These are phyloP conservation scores for Barnettozyma hawaiiensis DNA, from an alignment of 1,139 yeast species.

Conservation along the genomic window DNA sequence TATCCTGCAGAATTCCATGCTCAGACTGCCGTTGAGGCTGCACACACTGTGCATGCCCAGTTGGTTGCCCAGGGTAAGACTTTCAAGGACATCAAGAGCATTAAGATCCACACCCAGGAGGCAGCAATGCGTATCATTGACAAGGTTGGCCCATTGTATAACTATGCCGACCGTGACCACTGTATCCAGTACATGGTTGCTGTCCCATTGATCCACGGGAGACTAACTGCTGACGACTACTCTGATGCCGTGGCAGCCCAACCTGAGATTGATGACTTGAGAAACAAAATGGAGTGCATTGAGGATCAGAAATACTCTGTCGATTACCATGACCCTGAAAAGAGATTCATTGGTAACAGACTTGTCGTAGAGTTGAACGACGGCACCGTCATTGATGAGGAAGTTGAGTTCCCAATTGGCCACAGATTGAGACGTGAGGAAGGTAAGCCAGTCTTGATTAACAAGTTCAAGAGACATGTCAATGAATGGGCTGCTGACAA, in stretches of 20 bases:
- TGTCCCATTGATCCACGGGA: conserved; percentile 47
- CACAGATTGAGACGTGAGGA: conserved; percentile 53
- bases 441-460: conserved; percentile 48
- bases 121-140: conserved; percentile 56
- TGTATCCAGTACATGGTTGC: conserved; percentile 61
- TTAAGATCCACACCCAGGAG: conserved; percentile 51
- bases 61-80: conserved; percentile 38
- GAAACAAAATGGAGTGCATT: conserved; percentile 49
- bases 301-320: conserved; percentile 43
- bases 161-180: conserved; percentile 59
- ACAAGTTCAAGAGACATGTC: conserved; percentile 47
- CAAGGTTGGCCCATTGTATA: conserved; percentile 51
- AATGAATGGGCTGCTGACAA: conserved; percentile 36
- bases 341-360: conserved; percentile 54
- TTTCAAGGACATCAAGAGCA: conserved; percentile 42
- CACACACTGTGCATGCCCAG: conserved; percentile 38
- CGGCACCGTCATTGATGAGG: conserved; percentile 48
- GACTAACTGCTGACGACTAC: conserved; percentile 53
- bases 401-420: conserved; percentile 53
- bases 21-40: conserved; percentile 59
- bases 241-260: conserved; percentile 45
- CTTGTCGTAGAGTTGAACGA: conserved; percentile 45
- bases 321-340: conserved; percentile 51
- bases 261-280: conserved; percentile 46
- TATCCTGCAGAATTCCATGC: conserved; percentile 66